These are phyloP conservation scores for Pseudogymnoascus sp. DNA, from an alignment of 2,329 filamentous ascomycete species.

Conservation along the genomic window DNA sequence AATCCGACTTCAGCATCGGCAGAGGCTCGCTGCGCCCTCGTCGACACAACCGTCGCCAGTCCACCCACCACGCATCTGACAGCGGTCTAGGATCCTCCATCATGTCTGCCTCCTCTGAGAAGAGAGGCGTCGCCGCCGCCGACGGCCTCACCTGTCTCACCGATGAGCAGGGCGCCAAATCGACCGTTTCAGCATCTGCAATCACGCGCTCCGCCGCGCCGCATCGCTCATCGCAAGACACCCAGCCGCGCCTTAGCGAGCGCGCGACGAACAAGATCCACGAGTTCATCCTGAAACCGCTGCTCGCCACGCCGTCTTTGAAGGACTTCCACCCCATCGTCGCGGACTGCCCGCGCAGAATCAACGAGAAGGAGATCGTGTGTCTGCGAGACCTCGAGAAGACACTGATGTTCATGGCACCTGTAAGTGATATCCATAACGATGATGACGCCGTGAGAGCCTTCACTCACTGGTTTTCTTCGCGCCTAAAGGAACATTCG, in stretches of 20 bases:
- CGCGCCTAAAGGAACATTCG: slow-evolving; percentile 62
- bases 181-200: slow-evolving; percentile 40
- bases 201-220: slow-evolving; percentile 52
- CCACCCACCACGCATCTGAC: slow-evolving; percentile 67
- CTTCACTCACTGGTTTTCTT: slow-evolving; percentile 61
- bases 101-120: slow-evolving; percentile 47
- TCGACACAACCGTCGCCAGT: slow-evolving; percentile 40
- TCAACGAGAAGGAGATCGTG: slow-evolving; percentile 75
- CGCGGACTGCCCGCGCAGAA: slow-evolving; percentile 67
- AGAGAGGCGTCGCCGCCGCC: slow-evolving; percentile 34
- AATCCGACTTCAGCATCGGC: slow-evolving; percentile 32
- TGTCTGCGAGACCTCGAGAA: slow-evolving; percentile 92
- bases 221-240: slow-evolving; percentile 37
- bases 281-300: slow-evolving; percentile 68
- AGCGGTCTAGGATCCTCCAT: slow-evolving; percentile 83
- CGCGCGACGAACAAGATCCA: slow-evolving; percentile 70
- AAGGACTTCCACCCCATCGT: slow-evolving; percentile 77
- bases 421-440: slow-evolving; percentile 65
- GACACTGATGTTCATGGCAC: slow-evolving; percentile 80
- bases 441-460: slow-evolving; percentile 49
- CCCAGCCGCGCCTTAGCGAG: slow-evolving; percentile 53
- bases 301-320: slow-evolving; percentile 62
- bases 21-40: slow-evolving; percentile 46
- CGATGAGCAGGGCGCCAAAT: slow-evolving; percentile 31
- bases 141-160: slow-evolving; percentile 27